Evolutionary conservation across 2,329 filamentous ascomycete species (phyloP).

Genomic region (Diaporthe aspalathi): DNA sequence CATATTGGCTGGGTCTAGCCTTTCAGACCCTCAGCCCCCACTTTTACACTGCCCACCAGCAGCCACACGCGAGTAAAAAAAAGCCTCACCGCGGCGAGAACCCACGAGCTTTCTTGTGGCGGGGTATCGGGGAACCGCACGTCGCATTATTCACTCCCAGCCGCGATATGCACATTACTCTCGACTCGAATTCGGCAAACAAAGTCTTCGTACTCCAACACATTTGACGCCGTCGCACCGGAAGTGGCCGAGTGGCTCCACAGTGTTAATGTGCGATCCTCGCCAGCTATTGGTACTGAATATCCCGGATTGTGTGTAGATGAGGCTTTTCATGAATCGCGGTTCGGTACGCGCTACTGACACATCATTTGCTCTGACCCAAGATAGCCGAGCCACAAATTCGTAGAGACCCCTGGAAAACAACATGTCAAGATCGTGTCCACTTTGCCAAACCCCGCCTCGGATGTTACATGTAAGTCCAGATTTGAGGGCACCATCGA

Average conservation of each 20-base stretch:
- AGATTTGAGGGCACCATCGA: no score
- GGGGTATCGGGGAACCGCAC: slow-evolving; percentile 9
- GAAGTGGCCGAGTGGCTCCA: background rate
- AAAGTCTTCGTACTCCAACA: background rate
- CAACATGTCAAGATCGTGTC: background rate
- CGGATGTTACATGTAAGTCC: background rate
- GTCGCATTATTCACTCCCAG: slow-evolving; percentile 11
- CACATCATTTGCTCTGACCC: background rate
- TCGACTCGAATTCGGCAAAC: background rate
- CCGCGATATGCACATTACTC: slow-evolving; percentile 9
- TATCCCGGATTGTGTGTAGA: background rate
- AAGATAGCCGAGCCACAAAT: slow-evolving; percentile 3
- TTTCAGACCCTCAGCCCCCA: slow-evolving; percentile 30
- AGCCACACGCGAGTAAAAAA: slow-evolving; percentile 23
- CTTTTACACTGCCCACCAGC: slow-evolving; percentile 32
- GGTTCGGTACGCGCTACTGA: background rate
- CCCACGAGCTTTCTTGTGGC: slow-evolving; percentile 1
- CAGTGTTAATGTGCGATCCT: background rate
- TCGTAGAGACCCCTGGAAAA: background rate
- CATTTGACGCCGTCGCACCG: background rate
- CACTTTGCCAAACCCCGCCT: background rate
- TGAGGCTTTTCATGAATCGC: background rate
- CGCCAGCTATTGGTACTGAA: background rate
- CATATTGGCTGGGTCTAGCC: slow-evolving; percentile 17
- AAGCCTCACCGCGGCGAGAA: slow-evolving; percentile 21